Conservation (phyloP, 441 rosid genomes). For the Gossypium lobatum region DNA sequence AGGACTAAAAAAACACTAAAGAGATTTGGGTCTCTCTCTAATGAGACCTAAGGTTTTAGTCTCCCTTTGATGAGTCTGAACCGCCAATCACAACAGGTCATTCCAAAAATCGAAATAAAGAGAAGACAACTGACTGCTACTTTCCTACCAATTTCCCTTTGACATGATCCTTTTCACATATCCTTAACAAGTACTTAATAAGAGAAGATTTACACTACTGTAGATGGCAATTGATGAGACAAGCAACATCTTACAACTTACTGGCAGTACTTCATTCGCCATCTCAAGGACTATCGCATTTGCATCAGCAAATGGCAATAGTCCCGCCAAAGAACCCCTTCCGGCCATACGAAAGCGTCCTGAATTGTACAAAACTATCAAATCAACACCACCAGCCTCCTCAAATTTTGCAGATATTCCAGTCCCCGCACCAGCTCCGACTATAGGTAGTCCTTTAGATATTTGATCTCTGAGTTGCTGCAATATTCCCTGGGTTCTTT, state of each 20-base stretch:
- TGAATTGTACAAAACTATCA: slow-evolving; percentile 84
- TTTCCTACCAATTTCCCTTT: too few species aligned
- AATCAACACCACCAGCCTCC: slow-evolving; percentile 95
- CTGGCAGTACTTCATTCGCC: slow-evolving; percentile 95
- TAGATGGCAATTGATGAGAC: background rate
- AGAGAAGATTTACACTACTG: background rate
- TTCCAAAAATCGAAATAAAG: too few species aligned
- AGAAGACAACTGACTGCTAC: too few species aligned
- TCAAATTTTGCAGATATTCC: slow-evolving; percentile 98
- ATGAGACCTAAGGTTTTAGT: too few species aligned
- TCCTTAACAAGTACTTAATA: background rate
- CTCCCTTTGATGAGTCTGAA: too few species aligned
- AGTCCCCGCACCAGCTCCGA: slow-evolving; percentile 98
- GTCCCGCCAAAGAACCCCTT: slow-evolving; percentile 93
- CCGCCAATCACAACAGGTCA: too few species aligned
- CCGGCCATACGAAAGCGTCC: slow-evolving; percentile 98
- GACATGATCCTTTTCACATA: too few species aligned
- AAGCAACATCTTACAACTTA: slow-evolving; percentile 32
- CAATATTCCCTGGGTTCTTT: slow-evolving; percentile 58
- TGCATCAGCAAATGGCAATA: slow-evolving; percentile 94
- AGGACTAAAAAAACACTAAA: too few species aligned
- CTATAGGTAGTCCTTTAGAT: slow-evolving; percentile 63
- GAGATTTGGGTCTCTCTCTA: too few species aligned
- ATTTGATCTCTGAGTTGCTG: slow-evolving; percentile 62
- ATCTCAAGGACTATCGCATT: slow-evolving; percentile 86